A percentile compares a stretch with the other conserved stretches of the same genome.
These are phyloP conservation scores for Penicillium odoratum DNA, from an alignment of 495 filamentous ascomycete genomes.

Conservation along the genomic window DNA sequence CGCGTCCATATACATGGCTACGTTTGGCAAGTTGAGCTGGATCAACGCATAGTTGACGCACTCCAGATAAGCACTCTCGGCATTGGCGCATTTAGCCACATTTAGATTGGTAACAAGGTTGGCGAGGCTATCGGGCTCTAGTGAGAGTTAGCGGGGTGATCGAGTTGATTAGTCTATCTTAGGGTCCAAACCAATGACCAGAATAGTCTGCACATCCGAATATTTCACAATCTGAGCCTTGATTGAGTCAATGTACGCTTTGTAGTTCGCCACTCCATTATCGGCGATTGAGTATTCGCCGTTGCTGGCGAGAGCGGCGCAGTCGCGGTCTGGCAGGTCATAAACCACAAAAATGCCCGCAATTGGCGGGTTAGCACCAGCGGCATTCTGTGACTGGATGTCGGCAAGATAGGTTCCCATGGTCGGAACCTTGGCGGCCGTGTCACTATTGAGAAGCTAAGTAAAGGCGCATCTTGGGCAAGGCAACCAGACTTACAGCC, in stretches of 20 bases:
- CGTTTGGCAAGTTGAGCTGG: slow-evolving; percentile 71
- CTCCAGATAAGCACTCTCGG: slow-evolving; percentile 63
- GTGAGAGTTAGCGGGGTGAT: slow-evolving; percentile 53
- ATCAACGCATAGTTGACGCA: slow-evolving; percentile 72
- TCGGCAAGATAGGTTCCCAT: slow-evolving; percentile 57
- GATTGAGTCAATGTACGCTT: slow-evolving; percentile 68
- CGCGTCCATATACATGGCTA: slow-evolving; percentile 81
- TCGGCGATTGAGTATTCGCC: slow-evolving; percentile 69
- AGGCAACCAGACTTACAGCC: slow-evolving; percentile 53
- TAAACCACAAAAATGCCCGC: slow-evolving; percentile 67
- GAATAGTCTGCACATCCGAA: slow-evolving; percentile 32
- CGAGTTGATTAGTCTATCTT: slow-evolving; percentile 40
- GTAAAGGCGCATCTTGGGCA: not conserved
- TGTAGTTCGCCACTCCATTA: slow-evolving; percentile 60
- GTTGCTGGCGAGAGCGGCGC: slow-evolving; percentile 74
- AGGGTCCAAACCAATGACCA: slow-evolving; percentile 55
- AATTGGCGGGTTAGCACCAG: slow-evolving; percentile 49
- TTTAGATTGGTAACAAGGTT: slow-evolving; percentile 78
- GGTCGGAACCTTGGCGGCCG: slow-evolving; percentile 57
- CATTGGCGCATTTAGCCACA: slow-evolving; percentile 61
- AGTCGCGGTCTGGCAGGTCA: slow-evolving; percentile 76
- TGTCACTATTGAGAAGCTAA: slow-evolving; percentile 41
- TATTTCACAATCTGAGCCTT: slow-evolving; percentile 25
- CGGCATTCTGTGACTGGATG: slow-evolving; percentile 55
- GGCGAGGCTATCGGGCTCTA: slow-evolving; percentile 76